phyloP scores from a whole-genome alignment of 106 monocot genomes.

The Acorus gramineus region DNA sequence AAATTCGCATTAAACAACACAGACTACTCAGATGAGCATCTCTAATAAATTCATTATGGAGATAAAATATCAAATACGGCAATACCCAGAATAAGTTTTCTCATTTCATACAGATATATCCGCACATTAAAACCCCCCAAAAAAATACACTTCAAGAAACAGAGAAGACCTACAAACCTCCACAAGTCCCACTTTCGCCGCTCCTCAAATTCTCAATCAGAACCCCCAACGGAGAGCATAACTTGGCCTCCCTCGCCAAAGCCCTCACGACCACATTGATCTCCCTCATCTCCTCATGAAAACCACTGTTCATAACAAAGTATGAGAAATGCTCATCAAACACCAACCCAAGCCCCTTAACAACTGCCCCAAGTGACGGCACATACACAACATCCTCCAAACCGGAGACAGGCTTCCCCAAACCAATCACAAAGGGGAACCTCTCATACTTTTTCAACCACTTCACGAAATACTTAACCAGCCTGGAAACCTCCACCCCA shows the following conservation, averaged over 20 bases:
- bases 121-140: no score
- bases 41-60: no score
- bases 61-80: no score
- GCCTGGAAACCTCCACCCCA: slow-evolving; percentile 42
- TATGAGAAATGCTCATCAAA: slow-evolving; percentile 75
- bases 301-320: slow-evolving; percentile 57
- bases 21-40: no score
- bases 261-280: slow-evolving; percentile 23
- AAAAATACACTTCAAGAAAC: no score
- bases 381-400: slow-evolving; percentile 39
- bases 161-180: no score
- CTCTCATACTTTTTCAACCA: slow-evolving; percentile 88
- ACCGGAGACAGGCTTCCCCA: slow-evolving; percentile 22
- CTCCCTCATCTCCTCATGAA: slow-evolving; percentile 50
- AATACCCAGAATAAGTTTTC: no score
- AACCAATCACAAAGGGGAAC: slow-evolving; percentile 32
- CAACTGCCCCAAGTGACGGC: slow-evolving; percentile 55
- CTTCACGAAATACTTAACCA: slow-evolving; percentile 69
- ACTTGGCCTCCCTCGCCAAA: slow-evolving; percentile 38
- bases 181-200: no score
- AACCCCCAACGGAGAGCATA: slow-evolving; percentile 26
- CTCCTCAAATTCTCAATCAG: slow-evolving; percentile 24
- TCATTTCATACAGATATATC: no score
- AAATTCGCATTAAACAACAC: no score
- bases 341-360: slow-evolving; percentile 42